These are phyloP conservation scores for Suillus subluteus DNA, from an alignment of 768 basidiomycete species.

Conservation along the genomic window DNA sequence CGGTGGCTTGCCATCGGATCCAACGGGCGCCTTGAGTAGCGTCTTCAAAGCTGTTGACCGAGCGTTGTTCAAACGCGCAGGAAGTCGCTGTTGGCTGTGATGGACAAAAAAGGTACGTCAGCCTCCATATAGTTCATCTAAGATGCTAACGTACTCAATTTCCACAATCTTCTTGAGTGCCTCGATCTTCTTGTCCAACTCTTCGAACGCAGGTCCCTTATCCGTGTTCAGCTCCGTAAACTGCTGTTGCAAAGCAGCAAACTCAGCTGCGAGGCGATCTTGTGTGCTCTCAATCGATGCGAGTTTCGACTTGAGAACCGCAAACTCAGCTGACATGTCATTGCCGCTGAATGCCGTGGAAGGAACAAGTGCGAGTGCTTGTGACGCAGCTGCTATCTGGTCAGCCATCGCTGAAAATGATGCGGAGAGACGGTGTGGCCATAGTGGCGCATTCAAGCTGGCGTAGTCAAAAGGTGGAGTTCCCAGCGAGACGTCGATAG, in stretches of 20 bases:
- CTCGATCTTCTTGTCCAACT: constrained; percentile 40
- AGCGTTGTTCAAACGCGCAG: constrained; percentile 40
- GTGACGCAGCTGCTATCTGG: constrained; percentile 45
- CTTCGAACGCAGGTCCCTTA: constrained; percentile 29
- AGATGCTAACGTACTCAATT: constrained; percentile 35
- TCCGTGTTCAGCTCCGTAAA: constrained; percentile 21
- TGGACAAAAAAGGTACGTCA: not conserved
- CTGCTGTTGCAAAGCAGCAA: constrained; percentile 33
- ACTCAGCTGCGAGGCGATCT: constrained; percentile 33
- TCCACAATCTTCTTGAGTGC: constrained; percentile 34
- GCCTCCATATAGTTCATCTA: not conserved
- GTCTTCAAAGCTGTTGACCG: constrained; percentile 36
- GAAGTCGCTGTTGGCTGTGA: constrained; percentile 41
- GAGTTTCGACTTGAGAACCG: constrained; percentile 28
- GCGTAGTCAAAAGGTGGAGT: constrained; percentile 12
- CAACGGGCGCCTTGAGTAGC: constrained; percentile 33
- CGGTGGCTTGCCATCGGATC: constrained; percentile 39
- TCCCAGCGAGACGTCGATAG: constrained; percentile 24
- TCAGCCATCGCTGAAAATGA: constrained; percentile 44
- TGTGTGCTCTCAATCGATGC: constrained; percentile 39
- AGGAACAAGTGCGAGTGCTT: constrained; percentile 37
- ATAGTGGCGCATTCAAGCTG: constrained; percentile 19
- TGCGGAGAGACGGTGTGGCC: constrained; percentile 39
- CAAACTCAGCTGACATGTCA: constrained; percentile 19
- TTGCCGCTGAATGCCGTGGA: constrained; percentile 24